phyloP scores from a whole-genome alignment of 768 basidiomycete species.

The Mrakia gelida region DNA sequence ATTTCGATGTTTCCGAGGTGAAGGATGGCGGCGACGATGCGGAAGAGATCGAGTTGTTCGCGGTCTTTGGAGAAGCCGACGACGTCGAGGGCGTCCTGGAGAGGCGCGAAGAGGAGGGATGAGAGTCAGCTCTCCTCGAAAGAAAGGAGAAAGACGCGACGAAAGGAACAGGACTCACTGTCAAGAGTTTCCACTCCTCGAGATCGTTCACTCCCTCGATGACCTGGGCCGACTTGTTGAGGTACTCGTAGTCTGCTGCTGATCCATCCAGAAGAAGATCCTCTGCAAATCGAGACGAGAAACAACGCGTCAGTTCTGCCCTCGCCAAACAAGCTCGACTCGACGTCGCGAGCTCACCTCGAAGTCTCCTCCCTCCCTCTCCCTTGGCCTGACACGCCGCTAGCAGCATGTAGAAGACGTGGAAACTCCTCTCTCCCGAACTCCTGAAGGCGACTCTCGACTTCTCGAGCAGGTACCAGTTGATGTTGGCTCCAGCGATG shows the following conservation, averaged over 20 bases:
- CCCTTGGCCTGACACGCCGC: slow-evolving; percentile 49
- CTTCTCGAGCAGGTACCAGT: slow-evolving; percentile 99
- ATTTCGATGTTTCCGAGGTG: slow-evolving; percentile 93
- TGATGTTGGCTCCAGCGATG: slow-evolving; percentile 95
- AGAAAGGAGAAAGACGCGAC: background rate
- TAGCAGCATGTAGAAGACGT: slow-evolving; percentile 93
- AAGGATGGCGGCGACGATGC: slow-evolving; percentile 85
- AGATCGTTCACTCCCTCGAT: slow-evolving; percentile 93
- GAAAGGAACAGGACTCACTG: slow-evolving; percentile 49
- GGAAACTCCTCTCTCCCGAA: slow-evolving; percentile 86
- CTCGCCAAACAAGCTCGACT: background rate
- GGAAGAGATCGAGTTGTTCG: slow-evolving; percentile 89
- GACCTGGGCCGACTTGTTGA: slow-evolving; percentile 81
- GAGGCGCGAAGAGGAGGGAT: background rate
- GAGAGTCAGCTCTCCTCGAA: background rate
- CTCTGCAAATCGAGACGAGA: slow-evolving; percentile 49
- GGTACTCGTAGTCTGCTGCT: slow-evolving; percentile 79
- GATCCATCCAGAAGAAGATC: slow-evolving; percentile 66
- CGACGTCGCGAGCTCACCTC: slow-evolving; percentile 55
- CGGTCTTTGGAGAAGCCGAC: slow-evolving; percentile 71
- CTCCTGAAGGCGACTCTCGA: slow-evolving; percentile 85
- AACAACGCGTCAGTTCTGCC: background rate
- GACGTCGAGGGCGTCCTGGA: slow-evolving; percentile 62
- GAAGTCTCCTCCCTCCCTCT: slow-evolving; percentile 55
- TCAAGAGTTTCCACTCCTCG: slow-evolving; percentile 78